phyloP scores from a whole-genome alignment of 768 basidiomycete species.

The Hygrocybe punicea region DNA sequence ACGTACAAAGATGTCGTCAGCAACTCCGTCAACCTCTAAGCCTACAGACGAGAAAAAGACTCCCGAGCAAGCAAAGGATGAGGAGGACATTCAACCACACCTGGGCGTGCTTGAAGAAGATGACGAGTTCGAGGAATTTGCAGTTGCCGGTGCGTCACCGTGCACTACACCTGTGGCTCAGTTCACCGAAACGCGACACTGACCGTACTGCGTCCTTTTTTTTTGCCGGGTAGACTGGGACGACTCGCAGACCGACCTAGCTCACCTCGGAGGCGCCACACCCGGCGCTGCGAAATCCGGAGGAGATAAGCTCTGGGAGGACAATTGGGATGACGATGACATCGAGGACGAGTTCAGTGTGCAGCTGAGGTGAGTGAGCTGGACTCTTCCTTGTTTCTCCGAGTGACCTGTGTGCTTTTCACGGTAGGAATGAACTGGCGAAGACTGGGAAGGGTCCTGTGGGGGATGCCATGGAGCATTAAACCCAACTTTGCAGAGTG shows the following conservation, averaged over 20 bases:
- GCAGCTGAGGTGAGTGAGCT: slow-evolving; percentile 75
- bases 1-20: slow-evolving; percentile 29
- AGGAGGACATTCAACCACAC: slow-evolving; percentile 52
- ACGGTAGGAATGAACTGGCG: slow-evolving; percentile 55
- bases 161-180: too few relatives aligned
- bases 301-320: slow-evolving; percentile 96
- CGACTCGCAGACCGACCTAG: slow-evolving; percentile 77
- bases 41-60: slow-evolving; percentile 31
- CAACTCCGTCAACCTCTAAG: slow-evolving; percentile 50
- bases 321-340: slow-evolving; percentile 99
- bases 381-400: background rate
- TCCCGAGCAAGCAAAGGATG: slow-evolving; percentile 39
- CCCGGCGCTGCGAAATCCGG: slow-evolving; percentile 75
- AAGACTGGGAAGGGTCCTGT: slow-evolving; percentile 50
- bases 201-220: background rate
- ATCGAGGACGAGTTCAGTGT: slow-evolving; percentile 96
- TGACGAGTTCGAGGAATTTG: slow-evolving; percentile 95
- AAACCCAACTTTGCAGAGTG: too few relatives aligned
- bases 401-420: background rate
- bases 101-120: slow-evolving; percentile 94
- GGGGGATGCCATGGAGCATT: slow-evolving; percentile 55
- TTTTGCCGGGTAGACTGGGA: slow-evolving; percentile 65
- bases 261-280: slow-evolving; percentile 68
- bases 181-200: background rate
- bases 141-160: slow-evolving; percentile 65